Evolutionary conservation across 176 grass and related monocot species (phyloP).

Genomic region (Carex kokanica): DNA sequence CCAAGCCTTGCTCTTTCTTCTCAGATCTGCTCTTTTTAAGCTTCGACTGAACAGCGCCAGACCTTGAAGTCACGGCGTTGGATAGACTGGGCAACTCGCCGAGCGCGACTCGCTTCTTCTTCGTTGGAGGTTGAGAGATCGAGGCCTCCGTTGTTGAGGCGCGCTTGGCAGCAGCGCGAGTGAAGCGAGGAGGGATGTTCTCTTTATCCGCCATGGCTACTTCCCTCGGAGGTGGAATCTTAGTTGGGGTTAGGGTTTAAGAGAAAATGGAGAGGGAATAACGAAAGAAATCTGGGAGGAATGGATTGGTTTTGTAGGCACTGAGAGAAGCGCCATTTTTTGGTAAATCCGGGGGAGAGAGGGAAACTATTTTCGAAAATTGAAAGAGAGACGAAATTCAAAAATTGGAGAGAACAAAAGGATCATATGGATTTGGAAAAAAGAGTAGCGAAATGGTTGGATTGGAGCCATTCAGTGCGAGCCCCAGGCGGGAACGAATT

Average conservation of each 20-base stretch:
- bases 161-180: conserved; percentile 59
- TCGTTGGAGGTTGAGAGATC: conserved; percentile 10
- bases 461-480: not conserved
- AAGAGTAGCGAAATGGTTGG: not conserved
- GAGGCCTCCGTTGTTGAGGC: conserved; percentile 9
- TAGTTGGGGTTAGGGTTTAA: conserved; percentile 13
- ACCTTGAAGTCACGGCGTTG: conserved; percentile 18
- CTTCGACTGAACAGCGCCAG: conserved; percentile 10
- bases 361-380: conserved; percentile 19
- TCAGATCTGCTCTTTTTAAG: conserved; percentile 22
- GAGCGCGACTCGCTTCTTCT: conserved; percentile 79
- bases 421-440: not conserved
- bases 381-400: conserved; percentile 6
- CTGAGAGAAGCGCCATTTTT: conserved; percentile 48
- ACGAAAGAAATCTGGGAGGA: not conserved
- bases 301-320: conserved; percentile 22
- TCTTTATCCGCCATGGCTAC: conserved; percentile 77
- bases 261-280: not conserved
- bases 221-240: not conserved
- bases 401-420: conserved; percentile 3
- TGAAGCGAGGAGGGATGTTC: conserved; percentile 58
- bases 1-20: conserved; percentile 6
- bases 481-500: not conserved
- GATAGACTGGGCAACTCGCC: conserved; percentile 47
- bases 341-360: not conserved